A percentile compares a stretch with the other conserved stretches of the same genome.
phyloP scores from a whole-genome alignment of 2,329 filamentous ascomycete species.

The Aspergillus nomiae region DNA sequence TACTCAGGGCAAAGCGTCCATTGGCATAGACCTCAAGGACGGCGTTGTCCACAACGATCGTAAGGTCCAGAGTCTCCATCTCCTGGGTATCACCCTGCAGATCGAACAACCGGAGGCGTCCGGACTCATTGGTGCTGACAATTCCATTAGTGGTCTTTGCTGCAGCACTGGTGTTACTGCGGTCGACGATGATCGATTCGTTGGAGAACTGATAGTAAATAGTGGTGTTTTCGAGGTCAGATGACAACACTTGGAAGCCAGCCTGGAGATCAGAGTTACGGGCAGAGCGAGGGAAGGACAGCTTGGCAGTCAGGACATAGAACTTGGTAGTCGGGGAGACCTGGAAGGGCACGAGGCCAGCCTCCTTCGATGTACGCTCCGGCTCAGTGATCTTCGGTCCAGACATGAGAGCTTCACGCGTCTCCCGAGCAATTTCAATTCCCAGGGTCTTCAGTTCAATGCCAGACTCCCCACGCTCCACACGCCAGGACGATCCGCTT shows the following conservation, averaged over 20 bases:
- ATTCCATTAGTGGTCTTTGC: conserved; percentile 18
- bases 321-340: conserved; percentile 11
- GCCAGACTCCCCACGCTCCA: background rate
- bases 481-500: conserved; percentile 10
- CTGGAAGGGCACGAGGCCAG: conserved; percentile 9
- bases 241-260: conserved; percentile 22
- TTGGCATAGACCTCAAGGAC: conserved; percentile 24
- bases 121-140: conserved; percentile 12
- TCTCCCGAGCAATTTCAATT: conserved; percentile 22
- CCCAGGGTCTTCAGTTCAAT: conserved; percentile 20
- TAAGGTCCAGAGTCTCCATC: conserved; percentile 22
- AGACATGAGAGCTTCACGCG: conserved; percentile 15
- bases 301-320: conserved; percentile 9
- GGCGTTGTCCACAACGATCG: conserved; percentile 20
- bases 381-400: conserved; percentile 8
- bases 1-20: conserved; percentile 21
- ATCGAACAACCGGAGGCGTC: conserved; percentile 21
- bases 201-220: conserved; percentile 26
- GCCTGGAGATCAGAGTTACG: conserved; percentile 10
- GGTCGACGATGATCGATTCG: conserved; percentile 22
- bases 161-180: conserved; percentile 23
- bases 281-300: conserved; percentile 14
- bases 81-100: conserved; percentile 7
- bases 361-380: background rate
- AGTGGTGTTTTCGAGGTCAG: conserved; percentile 15